These are phyloP conservation scores for Termitomyces sp. DNA, from an alignment of 768 basidiomycete genomes.

Conservation along the genomic window DNA sequence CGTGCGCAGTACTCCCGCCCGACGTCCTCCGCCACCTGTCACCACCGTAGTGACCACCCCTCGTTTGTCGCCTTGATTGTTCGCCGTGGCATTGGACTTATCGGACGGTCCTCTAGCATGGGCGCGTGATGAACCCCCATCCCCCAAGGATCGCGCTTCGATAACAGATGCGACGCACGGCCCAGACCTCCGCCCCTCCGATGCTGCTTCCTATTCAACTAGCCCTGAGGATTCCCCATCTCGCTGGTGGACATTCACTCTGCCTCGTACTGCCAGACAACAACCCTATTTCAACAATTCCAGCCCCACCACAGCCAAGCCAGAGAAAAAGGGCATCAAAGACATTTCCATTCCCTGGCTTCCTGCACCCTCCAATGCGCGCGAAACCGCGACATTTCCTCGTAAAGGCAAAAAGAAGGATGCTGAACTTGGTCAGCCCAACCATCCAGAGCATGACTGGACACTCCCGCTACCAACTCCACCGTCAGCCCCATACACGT, in stretches of 20 bases:
- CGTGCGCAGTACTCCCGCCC: conserved; percentile 23
- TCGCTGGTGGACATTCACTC: conserved; percentile 76
- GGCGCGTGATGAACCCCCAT: conserved; percentile 82
- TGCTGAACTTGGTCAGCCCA: conserved; percentile 13
- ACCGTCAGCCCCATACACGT: conserved; percentile 42
- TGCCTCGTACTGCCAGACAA: conserved; percentile 39
- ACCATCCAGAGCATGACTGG: conserved; percentile 19
- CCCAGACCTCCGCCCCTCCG: conserved; percentile 43
- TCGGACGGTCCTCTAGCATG: conserved; percentile 49
- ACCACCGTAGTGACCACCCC: conserved; percentile 63
- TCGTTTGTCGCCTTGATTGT: conserved; percentile 41
- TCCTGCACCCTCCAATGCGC: conserved; percentile 32
- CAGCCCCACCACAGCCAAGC: conserved; percentile 19
- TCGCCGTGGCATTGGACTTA: conserved; percentile 4
- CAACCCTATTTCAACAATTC: conserved; percentile 18
- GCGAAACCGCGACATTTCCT: conserved; percentile 29
- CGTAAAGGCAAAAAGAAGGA: conserved; percentile 32
- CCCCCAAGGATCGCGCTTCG: conserved; percentile 48
- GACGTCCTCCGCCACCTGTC: conserved; percentile 40
- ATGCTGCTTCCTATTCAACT: conserved; percentile 51
- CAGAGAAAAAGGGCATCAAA: conserved; percentile 34
- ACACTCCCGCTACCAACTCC: conserved; percentile 30
- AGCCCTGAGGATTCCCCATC: conserved; percentile 39
- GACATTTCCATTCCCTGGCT: conserved; percentile 54
- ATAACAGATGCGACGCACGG: conserved; percentile 24